These are phyloP conservation scores for Coemansia aciculifera DNA, from an alignment of 192 early-diverging fungal genomes.

Conservation along the genomic window DNA sequence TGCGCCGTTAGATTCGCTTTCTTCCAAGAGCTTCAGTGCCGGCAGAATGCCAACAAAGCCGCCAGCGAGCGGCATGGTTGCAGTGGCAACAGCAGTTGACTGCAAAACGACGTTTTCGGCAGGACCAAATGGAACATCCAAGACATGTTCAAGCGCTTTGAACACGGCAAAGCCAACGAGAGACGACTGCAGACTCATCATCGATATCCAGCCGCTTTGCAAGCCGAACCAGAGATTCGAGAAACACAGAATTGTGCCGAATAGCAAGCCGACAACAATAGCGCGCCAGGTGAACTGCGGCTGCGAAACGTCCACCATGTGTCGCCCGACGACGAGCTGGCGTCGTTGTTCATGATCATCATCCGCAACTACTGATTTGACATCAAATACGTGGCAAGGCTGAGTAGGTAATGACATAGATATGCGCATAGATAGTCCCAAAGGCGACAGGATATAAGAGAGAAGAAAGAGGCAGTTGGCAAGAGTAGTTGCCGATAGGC, in stretches of 20 bases:
- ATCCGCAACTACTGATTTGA: conserved; percentile 1
- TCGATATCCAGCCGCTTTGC: conserved; percentile 78
- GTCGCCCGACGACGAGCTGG: conserved; percentile 3
- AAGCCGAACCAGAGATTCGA: conserved; percentile 91
- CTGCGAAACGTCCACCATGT: conserved; percentile 38
- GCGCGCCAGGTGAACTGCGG: conserved; percentile 54
- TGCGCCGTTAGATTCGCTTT: conserved; percentile 56
- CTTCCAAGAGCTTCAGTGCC: conserved; percentile 69
- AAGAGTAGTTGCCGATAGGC: neutral
- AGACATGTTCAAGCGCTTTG: conserved; percentile 58
- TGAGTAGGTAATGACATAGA: neutral
- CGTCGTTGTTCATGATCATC: conserved; percentile 6
- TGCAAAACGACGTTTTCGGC: conserved; percentile 86
- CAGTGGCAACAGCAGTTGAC: conserved; percentile 81
- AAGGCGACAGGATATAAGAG: neutral
- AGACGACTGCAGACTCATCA: conserved; percentile 76
- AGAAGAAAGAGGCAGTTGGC: neutral
- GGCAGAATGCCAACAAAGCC: conserved; percentile 84
- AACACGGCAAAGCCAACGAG: conserved; percentile 79
- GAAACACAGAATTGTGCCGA: conserved; percentile 73
- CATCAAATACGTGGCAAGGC: neutral
- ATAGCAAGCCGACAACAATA: conserved; percentile 62
- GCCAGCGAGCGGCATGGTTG: conserved; percentile 79
- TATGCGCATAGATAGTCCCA: neutral
- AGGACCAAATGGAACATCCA: conserved; percentile 64